Evolutionary conservation across 2,329 filamentous ascomycete genomes (phyloP).

Genomic region (Arthrobotrys sphaeroides): DNA sequence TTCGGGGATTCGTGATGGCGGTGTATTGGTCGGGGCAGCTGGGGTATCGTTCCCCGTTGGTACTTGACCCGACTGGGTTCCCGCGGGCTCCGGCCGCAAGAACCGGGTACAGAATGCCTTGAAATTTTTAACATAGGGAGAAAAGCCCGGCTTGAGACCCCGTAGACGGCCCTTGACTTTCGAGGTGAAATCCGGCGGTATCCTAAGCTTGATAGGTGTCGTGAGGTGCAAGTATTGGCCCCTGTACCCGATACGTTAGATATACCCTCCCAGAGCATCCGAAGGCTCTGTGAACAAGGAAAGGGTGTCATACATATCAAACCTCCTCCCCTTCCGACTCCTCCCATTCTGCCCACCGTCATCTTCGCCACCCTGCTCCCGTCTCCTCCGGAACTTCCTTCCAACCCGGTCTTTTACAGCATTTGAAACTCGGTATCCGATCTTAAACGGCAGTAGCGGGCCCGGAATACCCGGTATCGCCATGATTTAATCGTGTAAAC

Average conservation of each 20-base stretch:
- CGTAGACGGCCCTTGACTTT: neutral
- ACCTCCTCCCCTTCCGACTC: neutral
- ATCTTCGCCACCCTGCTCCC: neutral
- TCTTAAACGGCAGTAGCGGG: neutral
- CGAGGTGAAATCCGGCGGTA: neutral
- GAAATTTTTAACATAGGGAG: neutral
- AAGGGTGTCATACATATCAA: neutral
- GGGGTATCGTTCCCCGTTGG: neutral
- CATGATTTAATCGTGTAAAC: no score
- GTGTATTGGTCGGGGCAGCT: neutral
- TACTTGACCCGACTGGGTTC: neutral
- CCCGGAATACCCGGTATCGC: neutral
- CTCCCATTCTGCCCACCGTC: neutral
- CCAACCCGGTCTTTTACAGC: neutral
- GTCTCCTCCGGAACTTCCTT: neutral
- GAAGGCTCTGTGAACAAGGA: no score
- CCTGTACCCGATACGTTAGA: neutral
- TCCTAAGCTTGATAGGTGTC: neutral
- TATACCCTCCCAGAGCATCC: neutral
- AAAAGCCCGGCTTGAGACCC: neutral
- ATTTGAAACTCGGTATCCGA: neutral
- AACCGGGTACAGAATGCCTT: neutral
- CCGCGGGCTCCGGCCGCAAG: neutral
- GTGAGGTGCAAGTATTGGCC: conserved; percentile 26
- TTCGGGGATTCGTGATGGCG: neutral